phyloP scores from a whole-genome alignment of 2,329 filamentous ascomycete species.

The Elsinoe perseae region DNA sequence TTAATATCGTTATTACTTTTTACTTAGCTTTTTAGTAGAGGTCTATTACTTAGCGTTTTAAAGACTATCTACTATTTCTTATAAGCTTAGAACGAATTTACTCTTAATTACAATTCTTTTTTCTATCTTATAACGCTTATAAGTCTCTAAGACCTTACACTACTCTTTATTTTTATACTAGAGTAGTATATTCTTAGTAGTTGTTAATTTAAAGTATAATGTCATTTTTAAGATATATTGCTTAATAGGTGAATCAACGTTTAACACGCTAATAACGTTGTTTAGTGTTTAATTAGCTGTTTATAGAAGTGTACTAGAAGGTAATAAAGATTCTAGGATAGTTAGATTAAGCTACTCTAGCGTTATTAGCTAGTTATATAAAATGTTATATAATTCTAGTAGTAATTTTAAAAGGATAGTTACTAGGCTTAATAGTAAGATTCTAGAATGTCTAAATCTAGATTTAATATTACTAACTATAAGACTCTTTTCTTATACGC shows the following conservation, averaged over 20 bases:
- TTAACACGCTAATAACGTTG: neutral
- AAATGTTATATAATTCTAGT: neutral
- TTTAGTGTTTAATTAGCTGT: neutral
- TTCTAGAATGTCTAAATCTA: neutral
- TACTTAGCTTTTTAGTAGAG: neutral
- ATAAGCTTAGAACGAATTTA: neutral
- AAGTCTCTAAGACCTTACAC: neutral
- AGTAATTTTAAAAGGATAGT: neutral
- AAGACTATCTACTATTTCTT: neutral
- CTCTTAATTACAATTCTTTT: neutral
- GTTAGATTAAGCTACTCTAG: too few species aligned
- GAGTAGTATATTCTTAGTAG: neutral
- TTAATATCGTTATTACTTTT: neutral
- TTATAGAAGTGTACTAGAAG: neutral
- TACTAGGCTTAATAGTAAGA: neutral
- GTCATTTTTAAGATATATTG: neutral
- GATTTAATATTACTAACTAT: neutral
- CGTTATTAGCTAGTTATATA: neutral
- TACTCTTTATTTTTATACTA: neutral
- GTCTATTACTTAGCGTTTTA: neutral
- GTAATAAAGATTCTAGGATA: neutral
- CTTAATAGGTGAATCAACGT: neutral
- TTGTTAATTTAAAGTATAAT: neutral
- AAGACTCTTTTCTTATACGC: neutral
- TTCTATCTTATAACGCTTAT: neutral